These are phyloP conservation scores for Epichloe sylvatica DNA, from an alignment of 2,329 filamentous ascomycete genomes.

Conservation along the genomic window DNA sequence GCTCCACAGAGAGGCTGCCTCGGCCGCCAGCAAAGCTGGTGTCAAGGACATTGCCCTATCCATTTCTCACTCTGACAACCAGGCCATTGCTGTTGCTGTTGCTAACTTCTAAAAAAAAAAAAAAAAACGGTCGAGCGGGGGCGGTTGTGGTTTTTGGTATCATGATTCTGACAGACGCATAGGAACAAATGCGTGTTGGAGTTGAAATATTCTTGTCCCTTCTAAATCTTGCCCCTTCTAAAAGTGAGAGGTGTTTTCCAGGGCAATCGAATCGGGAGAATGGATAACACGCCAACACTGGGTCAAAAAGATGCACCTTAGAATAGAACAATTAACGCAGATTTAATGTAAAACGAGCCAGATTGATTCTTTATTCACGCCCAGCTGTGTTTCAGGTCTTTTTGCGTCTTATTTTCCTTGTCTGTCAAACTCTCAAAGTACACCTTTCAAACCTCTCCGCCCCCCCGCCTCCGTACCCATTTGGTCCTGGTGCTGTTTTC, in stretches of 20 bases:
- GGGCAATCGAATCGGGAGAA: neutral
- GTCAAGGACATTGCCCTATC: conserved; percentile 83
- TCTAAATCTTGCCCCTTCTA: neutral
- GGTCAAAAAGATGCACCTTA: neutral
- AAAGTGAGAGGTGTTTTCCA: neutral
- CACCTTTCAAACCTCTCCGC: no score
- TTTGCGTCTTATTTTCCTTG: neutral
- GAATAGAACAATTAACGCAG: conserved; percentile 4
- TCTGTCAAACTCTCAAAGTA: neutral
- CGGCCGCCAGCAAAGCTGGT: conserved; percentile 71
- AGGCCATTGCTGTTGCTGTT: conserved; percentile 89
- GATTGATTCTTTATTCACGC: neutral
- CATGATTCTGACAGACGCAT: neutral
- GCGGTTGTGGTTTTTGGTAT: conserved; percentile 7
- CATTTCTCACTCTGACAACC: conserved; percentile 88
- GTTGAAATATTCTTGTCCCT: neutral
- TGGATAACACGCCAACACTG: neutral
- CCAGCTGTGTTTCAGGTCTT: neutral
- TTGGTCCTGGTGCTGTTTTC: no score
- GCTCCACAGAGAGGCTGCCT: conserved; percentile 75
- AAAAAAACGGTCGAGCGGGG: conserved; percentile 13
- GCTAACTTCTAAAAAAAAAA: conserved; percentile 52
- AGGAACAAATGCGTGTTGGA: neutral
- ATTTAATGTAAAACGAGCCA: conserved; percentile 3
- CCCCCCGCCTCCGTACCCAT: no score